Evolutionary conservation across 345 rosid genomes (phyloP).

Genomic region (Nephelium lappaceum): DNA sequence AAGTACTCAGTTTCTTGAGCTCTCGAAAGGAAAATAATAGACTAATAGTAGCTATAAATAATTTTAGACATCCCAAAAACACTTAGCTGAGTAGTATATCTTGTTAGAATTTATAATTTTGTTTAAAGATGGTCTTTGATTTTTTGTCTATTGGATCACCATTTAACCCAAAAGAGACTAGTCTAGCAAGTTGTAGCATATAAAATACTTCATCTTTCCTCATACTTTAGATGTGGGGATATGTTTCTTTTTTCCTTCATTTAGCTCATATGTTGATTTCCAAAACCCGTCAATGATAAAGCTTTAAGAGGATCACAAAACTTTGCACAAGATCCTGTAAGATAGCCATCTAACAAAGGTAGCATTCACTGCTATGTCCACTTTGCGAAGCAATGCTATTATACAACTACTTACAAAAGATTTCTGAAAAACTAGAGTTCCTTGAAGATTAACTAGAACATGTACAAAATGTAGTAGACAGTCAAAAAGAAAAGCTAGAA

Average conservation of each 20-base stretch:
- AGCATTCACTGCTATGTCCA: neutral
- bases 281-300: neutral
- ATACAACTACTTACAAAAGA: too few relatives aligned
- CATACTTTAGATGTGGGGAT: neutral
- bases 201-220: neutral
- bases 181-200: neutral
- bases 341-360: neutral
- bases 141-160: neutral
- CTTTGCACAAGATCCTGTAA: neutral
- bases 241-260: neutral
- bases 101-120: neutral
- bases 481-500: too few relatives aligned
- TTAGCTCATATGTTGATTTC: neutral
- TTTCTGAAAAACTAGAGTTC: neutral
- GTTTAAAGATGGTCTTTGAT: neutral
- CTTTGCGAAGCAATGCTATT: neutral
- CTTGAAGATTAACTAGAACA: neutral
- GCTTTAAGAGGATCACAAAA: neutral
- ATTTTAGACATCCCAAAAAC: neutral
- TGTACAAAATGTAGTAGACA: too few relatives aligned
- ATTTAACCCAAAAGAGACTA: neutral
- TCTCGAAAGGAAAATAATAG: neutral
- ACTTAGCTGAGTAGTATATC: neutral
- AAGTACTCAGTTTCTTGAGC: neutral
- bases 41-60: neutral